Conservation (phyloP, 345 rosid species). For the Trapa incisa region DNA sequence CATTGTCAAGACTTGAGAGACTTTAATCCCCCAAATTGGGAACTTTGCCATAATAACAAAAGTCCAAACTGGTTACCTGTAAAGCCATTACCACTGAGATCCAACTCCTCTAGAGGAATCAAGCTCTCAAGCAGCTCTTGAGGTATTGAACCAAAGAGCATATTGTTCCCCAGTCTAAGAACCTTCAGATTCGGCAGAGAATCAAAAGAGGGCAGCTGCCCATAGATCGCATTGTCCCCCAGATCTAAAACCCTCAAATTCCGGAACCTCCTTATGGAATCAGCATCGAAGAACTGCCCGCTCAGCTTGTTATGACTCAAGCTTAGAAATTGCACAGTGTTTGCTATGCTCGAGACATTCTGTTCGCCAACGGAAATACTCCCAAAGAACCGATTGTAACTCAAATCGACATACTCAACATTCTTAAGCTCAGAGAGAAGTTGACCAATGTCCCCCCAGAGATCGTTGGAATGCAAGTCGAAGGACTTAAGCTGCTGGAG, state of each 20-base stretch:
- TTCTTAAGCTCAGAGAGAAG: conserved; percentile 49
- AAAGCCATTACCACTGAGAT: conserved; percentile 81
- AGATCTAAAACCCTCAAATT: conserved; percentile 63
- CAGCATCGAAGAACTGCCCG: conserved; percentile 41
- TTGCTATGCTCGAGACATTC: conserved; percentile 62
- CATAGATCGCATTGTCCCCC: conserved; percentile 36
- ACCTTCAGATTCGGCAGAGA: conserved; percentile 38
- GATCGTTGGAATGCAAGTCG: conserved; percentile 51
- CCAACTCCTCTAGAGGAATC: conserved; percentile 52
- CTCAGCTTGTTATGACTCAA: conserved; percentile 51
- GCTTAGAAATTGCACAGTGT: conserved; percentile 51
- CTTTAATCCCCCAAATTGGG: neutral
- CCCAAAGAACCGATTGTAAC: conserved; percentile 53
- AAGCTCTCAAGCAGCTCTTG: conserved; percentile 46
- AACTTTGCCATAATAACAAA: neutral
- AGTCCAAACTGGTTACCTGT: conserved; percentile 39
- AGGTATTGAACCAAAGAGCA: conserved; percentile 50
- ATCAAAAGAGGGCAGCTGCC: conserved; percentile 56
- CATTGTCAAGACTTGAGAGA: neutral
- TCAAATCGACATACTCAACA: conserved; percentile 74
- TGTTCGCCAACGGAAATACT: conserved; percentile 27
- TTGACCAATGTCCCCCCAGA: conserved; percentile 45
- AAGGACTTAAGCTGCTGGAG: conserved; percentile 64
- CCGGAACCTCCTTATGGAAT: conserved; percentile 45
- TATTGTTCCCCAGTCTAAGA: conserved; percentile 53